Percentiles rank a stretch among this genome's conserved stretches.
phyloP scores from a whole-genome alignment of 441 rosid genomes.

The Mallotus japonicus region DNA sequence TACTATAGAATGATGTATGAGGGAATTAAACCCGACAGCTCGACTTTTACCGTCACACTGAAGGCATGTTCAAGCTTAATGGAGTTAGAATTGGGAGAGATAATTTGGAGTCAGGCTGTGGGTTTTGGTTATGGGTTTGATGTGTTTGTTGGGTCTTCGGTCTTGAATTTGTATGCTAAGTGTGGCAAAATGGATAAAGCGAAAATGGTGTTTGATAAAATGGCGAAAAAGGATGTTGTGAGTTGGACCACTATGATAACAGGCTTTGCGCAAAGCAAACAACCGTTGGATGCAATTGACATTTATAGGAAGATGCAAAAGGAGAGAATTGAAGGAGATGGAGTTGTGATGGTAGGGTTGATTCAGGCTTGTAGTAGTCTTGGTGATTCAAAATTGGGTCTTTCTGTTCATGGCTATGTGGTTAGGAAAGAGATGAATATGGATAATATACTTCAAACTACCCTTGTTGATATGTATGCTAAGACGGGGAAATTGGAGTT shows the following conservation, averaged over 20 bases:
- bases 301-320: conserved; percentile 51
- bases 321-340: conserved; percentile 58
- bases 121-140: conserved; percentile 55
- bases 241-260: conserved; percentile 67
- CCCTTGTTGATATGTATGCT: conserved; percentile 70
- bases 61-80: conserved; percentile 40
- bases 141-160: conserved; percentile 65
- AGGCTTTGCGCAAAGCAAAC: conserved; percentile 45
- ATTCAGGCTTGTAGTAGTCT: conserved; percentile 59
- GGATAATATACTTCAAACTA: conserved; percentile 55
- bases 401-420: conserved; percentile 50
- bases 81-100: conserved; percentile 46
- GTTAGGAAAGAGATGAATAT: conserved; percentile 26
- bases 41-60: too few relatives aligned
- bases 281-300: conserved; percentile 37
- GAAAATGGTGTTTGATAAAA: conserved; percentile 42
- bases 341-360: conserved; percentile 52
- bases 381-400: conserved; percentile 20
- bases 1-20: too few relatives aligned
- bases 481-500: conserved; percentile 56
- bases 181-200: conserved; percentile 53
- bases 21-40: too few relatives aligned
- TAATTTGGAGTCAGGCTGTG: conserved; percentile 50
- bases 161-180: conserved; percentile 61
- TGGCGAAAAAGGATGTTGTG: conserved; percentile 55